Evolutionary conservation across 176 grass and related monocot genomes (phyloP), one percentile per base, ranked within the genome.

Genomic region (Juncus inflexus): DNA sequence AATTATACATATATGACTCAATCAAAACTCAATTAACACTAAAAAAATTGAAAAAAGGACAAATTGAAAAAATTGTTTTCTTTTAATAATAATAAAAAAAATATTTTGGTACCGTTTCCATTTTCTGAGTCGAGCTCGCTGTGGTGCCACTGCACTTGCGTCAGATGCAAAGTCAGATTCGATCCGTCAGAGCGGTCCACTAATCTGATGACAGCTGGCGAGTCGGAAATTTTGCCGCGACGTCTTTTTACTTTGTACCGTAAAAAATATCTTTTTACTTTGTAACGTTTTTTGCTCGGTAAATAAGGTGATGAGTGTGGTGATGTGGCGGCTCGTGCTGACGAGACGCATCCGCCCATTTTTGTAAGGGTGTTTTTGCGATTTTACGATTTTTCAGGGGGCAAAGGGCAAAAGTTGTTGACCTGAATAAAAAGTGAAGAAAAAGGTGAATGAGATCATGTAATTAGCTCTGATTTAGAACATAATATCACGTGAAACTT

Each of bases 131-230:
- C 83, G n/a, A 86, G 64, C 53, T 99, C 81, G 38, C 84, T 92
- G 39, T 96, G 87, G 83, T 88, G 87, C 87, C 87, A 96, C 41
- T 91, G 91, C 74, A 96, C 49, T 53, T 96, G 84, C 6, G 87
- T 91, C 40, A 88, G 91, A 73, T 91, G 87, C 60, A 96, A 84
- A 28, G 81, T 90, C 13, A 99, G 50, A 37, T 92, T 92, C 3
- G 88, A 82, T 50, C 75, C 78, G 74, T 87, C 78, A 4, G 80
- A 78, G 59, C 69, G 72, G 63, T 92, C 58, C 58, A 80, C 77
- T 12, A 62, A 7, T 1, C 80, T 72, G 67, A 81, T 69, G 4
- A 70, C 52, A 53, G 80, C 79, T 42, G 77, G 64, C 12, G 83
- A 85, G 55, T 80, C 61, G 7, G 90, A 84, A 61, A 99, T 61